Percentiles rank a stretch among this genome's conserved stretches.
These are phyloP conservation scores for Verticillium albo-atrum DNA, from an alignment of 2,329 filamentous ascomycete genomes.

Conservation along the genomic window DNA sequence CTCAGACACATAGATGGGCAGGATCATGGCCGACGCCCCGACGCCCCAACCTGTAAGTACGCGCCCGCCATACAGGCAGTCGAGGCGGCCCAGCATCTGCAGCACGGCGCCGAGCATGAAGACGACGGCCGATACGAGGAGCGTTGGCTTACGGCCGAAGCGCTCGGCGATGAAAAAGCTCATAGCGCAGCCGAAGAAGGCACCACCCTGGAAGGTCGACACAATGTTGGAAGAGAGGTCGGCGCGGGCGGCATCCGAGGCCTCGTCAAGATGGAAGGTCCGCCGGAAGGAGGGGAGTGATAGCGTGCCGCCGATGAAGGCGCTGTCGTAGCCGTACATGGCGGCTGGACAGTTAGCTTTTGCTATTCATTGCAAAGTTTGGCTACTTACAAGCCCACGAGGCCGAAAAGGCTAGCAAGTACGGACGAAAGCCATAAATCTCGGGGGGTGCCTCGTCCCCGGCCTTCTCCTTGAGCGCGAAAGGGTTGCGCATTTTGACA, in stretches of 20 bases:
- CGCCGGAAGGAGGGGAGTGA: conserved; percentile 15
- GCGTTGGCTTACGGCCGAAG: conserved; percentile 47
- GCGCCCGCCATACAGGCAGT: conserved; percentile 52
- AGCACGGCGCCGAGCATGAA: conserved; percentile 45
- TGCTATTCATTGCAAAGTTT: not conserved
- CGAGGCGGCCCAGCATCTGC: conserved; percentile 43
- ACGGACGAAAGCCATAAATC: not conserved
- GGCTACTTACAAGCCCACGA: not conserved
- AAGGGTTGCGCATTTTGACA: not conserved
- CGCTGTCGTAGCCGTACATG: conserved; percentile 12
- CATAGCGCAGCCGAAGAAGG: conserved; percentile 49
- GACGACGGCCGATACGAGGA: conserved; percentile 45
- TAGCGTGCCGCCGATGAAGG: conserved; percentile 19
- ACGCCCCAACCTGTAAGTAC: conserved; percentile 47
- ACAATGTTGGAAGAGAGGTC: conserved; percentile 23
- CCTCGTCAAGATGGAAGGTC: conserved; percentile 11
- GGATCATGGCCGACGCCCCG: conserved; percentile 43
- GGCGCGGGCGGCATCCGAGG: conserved; percentile 7
- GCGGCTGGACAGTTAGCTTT: not conserved
- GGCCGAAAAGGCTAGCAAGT: not conserved
- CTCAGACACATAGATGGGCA: conserved; percentile 56
- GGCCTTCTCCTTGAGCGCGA: not conserved
- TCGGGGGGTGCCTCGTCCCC: conserved; percentile 1
- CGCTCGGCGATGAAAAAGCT: conserved; percentile 51
- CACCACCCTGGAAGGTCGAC: conserved; percentile 50